Evolutionary conservation across 352 stramenopile genomes (phyloP), one percentile per base, ranked within the genome.

Genomic region (Phytophthora gonapodyides): DNA sequence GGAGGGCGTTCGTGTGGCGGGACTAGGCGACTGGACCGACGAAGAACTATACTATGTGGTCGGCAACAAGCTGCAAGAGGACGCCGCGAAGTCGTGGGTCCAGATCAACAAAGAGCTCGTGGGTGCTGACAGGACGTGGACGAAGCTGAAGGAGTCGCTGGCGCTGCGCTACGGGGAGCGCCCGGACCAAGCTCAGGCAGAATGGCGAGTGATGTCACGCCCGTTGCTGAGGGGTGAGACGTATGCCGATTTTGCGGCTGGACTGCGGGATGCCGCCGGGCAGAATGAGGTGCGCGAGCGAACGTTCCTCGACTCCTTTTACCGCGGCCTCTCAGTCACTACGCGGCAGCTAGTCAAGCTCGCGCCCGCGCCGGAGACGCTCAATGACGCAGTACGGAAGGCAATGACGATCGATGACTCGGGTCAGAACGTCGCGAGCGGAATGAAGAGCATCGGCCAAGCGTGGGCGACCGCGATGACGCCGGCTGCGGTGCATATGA

Each of bases 221-320:
- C 12, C 9, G 4, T 11, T 24, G 27, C 1, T 7, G n/a, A 2
- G 2, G 5, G 45, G 31, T 2, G 45, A 52, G n/a, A 41, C 31
- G 15, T 52, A 30, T 4, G 45, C 45, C 4, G 45, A 52, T 30
- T 52, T 52, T 12, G 45, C 24, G 1, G 15, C 45, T 15, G 45
- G 45, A 16, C 45, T 52, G 0, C 24, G 45, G 1, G 30, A 52
- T 8, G 45, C 30, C 10, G 30, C 45, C 4, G 45, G 45, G 2
- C 10, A 11, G 9, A 52, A 52, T 21, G 5, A 31, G 3, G 30
- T 52, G 2, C 3, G 45, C 5, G 45, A 52, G 7, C 11, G 17
- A 15, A 35, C 13, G 8, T 12, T 52, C 13, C 15, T 41, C 1
- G 30, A 10, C 6, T 30, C 36, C 10, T 52, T 52, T 19, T 52